Base-by-base conservation (phyloP, 352 stramenopile genomes). In the Pythium aristosporum region DNA sequence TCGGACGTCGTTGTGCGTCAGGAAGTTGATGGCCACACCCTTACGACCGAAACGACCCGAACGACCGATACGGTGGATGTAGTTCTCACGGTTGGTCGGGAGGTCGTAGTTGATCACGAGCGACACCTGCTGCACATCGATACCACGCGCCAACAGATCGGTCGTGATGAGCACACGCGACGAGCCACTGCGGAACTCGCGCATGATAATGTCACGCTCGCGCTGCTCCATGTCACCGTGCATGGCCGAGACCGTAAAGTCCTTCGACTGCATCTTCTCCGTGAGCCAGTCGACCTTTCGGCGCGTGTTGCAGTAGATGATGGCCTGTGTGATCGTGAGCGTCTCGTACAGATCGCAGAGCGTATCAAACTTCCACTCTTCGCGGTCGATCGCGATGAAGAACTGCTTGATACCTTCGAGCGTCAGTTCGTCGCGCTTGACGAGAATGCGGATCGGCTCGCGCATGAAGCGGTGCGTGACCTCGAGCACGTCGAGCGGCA, bases 31-130 rank as follows among this genome's bases (percentile, higher is more conserved):
- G 61, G 97, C 97, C 54, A 99, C 97, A 93, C 98, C 98, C 91
- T 99, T 99, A 88, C 97, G 91, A 78, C 98, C 98, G 79, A 99
- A 99, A 89, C 98, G 97, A 77, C 98, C 98, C 62, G 92, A 98
- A 77, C 98, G 96, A 93, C 98, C 98, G 79, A 99, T 99, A 89
- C 98, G 96, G 80, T 99, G 98, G 67, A 99, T 99, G 88, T 99
- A 99, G 82, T 99, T 99, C 84, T 99, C 98, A 75, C 98, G 94
- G 87, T 99, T 99, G 28, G 96, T 98, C 48, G 98, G 98, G 64
- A 99, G 82, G 76, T 99, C 97, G 85, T 99, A 99, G 93, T 99
- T 99, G 80, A 99, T 99, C 52, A 98, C 94, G 54, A 98, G 84
- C 71, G 90, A 97, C 66, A 97, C 92, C 85, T 99, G 97, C 85